Conservation (phyloP, 202 grass and related monocot genomes). For the Panicum virgatum region DNA sequence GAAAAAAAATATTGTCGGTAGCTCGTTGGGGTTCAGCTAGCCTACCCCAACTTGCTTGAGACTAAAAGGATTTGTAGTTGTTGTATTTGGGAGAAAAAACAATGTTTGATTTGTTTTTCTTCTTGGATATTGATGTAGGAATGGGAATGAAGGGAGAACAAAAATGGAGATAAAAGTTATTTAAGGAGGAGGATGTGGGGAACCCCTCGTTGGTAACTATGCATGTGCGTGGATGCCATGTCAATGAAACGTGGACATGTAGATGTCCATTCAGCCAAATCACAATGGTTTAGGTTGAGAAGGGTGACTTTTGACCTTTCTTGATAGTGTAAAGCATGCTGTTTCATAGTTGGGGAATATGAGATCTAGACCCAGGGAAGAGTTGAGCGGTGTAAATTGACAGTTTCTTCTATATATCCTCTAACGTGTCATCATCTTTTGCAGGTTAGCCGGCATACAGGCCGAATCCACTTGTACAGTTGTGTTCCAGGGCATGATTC, state of each 20-base stretch:
- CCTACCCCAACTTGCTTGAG: not conserved
- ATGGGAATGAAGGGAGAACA: not conserved
- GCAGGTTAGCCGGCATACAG: conserved; percentile 89
- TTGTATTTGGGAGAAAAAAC: not conserved
- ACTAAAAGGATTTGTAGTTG: not conserved
- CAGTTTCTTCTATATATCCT: not conserved
- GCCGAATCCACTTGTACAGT: conserved; percentile 85
- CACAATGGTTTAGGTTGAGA: not conserved
- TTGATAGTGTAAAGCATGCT: conserved; percentile 7
- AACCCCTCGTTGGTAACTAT: not conserved
- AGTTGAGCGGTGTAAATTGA: not conserved
- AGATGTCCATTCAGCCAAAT: not conserved
- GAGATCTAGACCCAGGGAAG: not conserved
- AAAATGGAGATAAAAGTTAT: not conserved
- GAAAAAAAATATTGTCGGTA: not conserved
- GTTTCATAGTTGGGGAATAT: not conserved
- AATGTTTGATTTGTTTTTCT: not conserved
- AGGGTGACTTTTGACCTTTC: not conserved
- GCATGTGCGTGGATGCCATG: not conserved
- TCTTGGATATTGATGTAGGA: not conserved
- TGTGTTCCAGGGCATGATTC: conserved; percentile 78
- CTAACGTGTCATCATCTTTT: conserved; percentile 26
- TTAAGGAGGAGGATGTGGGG: not conserved
- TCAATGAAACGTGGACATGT: not conserved
- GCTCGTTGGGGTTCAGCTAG: not conserved